phyloP scores from a whole-genome alignment of 345 rosid genomes.

The Stellera chamaejasme region DNA sequence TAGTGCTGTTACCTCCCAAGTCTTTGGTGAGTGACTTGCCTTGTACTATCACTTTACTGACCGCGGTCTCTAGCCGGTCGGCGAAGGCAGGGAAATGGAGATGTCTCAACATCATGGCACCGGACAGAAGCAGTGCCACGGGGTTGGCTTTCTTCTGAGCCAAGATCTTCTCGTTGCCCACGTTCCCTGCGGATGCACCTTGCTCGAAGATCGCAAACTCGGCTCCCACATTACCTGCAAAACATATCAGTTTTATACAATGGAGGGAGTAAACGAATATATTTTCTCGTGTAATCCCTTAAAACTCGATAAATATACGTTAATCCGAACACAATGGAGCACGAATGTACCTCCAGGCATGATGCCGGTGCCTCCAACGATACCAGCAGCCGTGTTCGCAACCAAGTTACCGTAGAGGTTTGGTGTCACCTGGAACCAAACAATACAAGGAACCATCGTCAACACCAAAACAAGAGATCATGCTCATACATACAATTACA shows the following conservation, averaged over 20 bases:
- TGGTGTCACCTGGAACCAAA: slow-evolving; percentile 34
- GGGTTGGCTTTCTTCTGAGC: slow-evolving; percentile 62
- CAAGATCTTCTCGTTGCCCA: slow-evolving; percentile 42
- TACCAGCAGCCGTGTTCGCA: slow-evolving; percentile 43
- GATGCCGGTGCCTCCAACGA: slow-evolving; percentile 48
- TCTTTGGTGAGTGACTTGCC: slow-evolving; percentile 53
- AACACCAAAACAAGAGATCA: no score
- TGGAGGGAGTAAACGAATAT: no score
- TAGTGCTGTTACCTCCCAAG: slow-evolving; percentile 49
- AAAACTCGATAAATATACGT: no score
- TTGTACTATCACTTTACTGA: slow-evolving; percentile 37
- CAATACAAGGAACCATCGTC: no score
- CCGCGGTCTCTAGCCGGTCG: slow-evolving; percentile 63
- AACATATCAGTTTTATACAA: no score
- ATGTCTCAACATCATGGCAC: slow-evolving; percentile 82
- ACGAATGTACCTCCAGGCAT: slow-evolving; percentile 45
- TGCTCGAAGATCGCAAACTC: slow-evolving; percentile 69
- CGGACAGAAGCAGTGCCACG: slow-evolving; percentile 62
- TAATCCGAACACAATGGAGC: no score
- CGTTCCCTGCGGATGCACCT: slow-evolving; percentile 78
- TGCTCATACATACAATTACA: no score
- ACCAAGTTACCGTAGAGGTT: slow-evolving; percentile 44
- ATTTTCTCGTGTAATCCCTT: no score
- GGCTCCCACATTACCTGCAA: slow-evolving; percentile 66
- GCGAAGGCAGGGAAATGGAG: slow-evolving; percentile 73